Evolutionary conservation across 1,284 basidiomycete genomes (phyloP).

Genomic region (Trichosporon coremiiforme): DNA sequence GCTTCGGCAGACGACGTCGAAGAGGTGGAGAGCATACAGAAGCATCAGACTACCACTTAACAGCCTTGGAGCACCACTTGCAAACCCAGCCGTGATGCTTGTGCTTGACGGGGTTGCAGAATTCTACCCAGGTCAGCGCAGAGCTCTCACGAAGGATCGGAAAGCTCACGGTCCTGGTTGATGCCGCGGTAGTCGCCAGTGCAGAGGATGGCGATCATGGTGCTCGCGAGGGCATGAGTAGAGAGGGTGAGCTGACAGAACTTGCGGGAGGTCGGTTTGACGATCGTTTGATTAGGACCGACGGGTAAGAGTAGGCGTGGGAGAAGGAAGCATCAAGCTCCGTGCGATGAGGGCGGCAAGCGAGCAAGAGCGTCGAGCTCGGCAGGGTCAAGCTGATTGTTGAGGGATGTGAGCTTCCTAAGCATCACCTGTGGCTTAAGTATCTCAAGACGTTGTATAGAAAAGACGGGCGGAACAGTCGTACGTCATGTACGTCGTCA

Average conservation of each 20-base stretch:
- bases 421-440: too few relatives aligned
- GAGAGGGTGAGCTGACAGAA: background rate
- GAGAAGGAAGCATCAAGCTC: background rate
- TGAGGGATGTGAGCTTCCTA: background rate
- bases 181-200: constrained; percentile 8
- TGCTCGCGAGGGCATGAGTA: background rate
- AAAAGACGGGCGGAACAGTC: background rate
- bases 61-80: constrained; percentile 1
- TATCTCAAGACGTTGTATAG: too few relatives aligned
- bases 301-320: too few relatives aligned
- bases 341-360: background rate
- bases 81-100: constrained; percentile 8
- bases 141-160: too few relatives aligned
- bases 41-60: background rate
- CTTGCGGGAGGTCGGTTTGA: background rate
- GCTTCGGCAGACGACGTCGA: background rate
- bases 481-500: background rate
- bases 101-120: constrained; percentile 11
- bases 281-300: too few relatives aligned
- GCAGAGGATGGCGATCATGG: constrained; percentile 8
- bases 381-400: background rate
- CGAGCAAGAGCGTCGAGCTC: background rate
- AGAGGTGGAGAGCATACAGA: background rate
- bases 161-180: constrained; percentile 5
- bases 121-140: background rate